A percentile compares a stretch with the other conserved stretches of the same genome.
Evolutionary conservation across 2,329 filamentous ascomycete species (phyloP).

Genomic region (Diaporthe sp.): DNA sequence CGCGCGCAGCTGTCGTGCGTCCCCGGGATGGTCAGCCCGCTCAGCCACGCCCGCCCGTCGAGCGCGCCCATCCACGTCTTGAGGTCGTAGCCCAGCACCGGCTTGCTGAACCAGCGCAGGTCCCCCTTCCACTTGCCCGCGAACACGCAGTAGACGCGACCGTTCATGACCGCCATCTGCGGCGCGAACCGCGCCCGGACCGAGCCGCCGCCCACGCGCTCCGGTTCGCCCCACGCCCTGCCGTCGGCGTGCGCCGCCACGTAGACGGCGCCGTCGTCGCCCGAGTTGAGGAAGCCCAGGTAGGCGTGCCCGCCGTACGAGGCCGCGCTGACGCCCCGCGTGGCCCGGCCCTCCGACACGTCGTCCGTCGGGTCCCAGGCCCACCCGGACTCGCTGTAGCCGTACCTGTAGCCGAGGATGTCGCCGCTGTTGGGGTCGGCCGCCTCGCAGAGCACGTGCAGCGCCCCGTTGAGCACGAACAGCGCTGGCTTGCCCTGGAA

Average conservation of each 20-base stretch:
- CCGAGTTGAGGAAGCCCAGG: slow-evolving; percentile 35
- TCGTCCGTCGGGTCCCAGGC: slow-evolving; percentile 50
- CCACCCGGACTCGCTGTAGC: slow-evolving; percentile 48
- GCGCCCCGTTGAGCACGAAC: slow-evolving; percentile 49
- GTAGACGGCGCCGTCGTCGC: slow-evolving; percentile 32
- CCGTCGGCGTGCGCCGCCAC: slow-evolving; percentile 37
- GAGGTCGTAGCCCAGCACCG: slow-evolving; percentile 52
- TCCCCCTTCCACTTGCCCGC: slow-evolving; percentile 46
- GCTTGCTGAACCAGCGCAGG: slow-evolving; percentile 53
- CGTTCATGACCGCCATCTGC: slow-evolving; percentile 38
- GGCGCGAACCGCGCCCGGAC: slow-evolving; percentile 34
- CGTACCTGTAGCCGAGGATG: slow-evolving; percentile 50
- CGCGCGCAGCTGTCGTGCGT: slow-evolving; percentile 74
- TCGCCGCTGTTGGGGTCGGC: slow-evolving; percentile 44
- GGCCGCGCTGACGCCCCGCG: slow-evolving; percentile 36
- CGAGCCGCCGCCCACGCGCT: slow-evolving; percentile 27
- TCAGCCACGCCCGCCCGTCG: slow-evolving; percentile 69
- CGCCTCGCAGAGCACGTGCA: slow-evolving; percentile 50
- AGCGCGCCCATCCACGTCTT: slow-evolving; percentile 75
- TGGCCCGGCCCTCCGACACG: slow-evolving; percentile 48
- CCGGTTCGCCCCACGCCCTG: slow-evolving; percentile 9
- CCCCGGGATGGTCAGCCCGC: slow-evolving; percentile 77
- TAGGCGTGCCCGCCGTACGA: slow-evolving; percentile 38
- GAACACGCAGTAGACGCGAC: slow-evolving; percentile 39
- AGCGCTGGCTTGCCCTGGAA: slow-evolving; percentile 50